These are phyloP conservation scores for Reticulascus tulasneorum DNA, from an alignment of 2,329 filamentous ascomycete genomes.

Conservation along the genomic window DNA sequence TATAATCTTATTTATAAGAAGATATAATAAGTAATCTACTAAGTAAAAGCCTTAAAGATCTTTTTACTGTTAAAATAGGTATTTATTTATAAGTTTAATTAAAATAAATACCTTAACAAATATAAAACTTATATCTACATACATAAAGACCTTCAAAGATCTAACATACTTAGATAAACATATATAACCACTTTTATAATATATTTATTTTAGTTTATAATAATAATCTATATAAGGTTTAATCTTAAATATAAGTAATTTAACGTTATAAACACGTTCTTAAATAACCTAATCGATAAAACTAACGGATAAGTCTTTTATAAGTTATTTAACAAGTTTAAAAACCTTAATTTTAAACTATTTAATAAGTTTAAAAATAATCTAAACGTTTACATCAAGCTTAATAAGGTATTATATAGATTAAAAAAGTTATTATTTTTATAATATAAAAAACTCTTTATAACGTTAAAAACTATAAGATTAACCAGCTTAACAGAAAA, in stretches of 20 bases:
- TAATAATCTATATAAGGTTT: neutral
- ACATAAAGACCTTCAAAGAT: neutral
- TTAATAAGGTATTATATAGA: neutral
- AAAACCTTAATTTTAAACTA: neutral
- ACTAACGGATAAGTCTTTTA: neutral
- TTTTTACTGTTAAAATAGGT: conserved; percentile 3
- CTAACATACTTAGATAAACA: neutral
- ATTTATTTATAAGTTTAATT: conserved; percentile 5
- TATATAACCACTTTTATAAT: neutral
- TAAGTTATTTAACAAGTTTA: neutral
- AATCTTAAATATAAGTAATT: neutral
- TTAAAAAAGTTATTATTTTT: neutral
- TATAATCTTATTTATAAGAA: neutral
- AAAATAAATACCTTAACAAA: neutral
- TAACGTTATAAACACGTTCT: neutral
- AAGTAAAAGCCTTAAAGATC: neutral
- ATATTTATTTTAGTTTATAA: neutral
- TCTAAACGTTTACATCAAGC: neutral
- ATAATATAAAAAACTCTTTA: neutral
- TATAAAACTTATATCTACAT: conserved; percentile 6
- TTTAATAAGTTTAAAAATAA: no score
- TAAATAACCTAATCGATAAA: neutral
- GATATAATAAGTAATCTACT: neutral
- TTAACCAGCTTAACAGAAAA: no score
- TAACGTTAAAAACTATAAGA: neutral